Percentiles rank a stretch among this genome's conserved stretches.
These are phyloP conservation scores for Solanum bulbocastanum DNA, from an alignment of 257 asterid genomes.

Conservation along the genomic window DNA sequence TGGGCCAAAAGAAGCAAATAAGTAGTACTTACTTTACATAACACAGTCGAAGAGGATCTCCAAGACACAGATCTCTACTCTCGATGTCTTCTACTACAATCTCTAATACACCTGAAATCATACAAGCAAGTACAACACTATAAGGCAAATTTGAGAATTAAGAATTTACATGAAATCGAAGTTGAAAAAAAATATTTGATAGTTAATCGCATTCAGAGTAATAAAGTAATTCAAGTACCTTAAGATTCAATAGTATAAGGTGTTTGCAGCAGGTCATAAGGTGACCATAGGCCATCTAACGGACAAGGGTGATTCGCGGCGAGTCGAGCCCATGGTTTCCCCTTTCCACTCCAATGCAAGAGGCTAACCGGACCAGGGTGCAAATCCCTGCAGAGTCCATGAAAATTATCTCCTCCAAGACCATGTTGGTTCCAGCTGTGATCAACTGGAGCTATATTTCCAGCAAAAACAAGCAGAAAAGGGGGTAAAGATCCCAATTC, in stretches of 20 bases:
- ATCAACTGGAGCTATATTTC: conserved; percentile 79
- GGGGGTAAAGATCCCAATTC: conserved; percentile 94
- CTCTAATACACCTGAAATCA: not conserved
- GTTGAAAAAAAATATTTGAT: not conserved
- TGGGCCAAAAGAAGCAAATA: not conserved
- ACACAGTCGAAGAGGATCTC: conserved; percentile 55
- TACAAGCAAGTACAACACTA: not conserved
- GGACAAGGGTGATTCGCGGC: conserved; percentile 75
- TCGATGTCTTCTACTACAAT: conserved; percentile 18
- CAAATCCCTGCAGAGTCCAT: conserved; percentile 72
- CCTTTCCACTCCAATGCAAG: conserved; percentile 97
- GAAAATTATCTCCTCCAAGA: conserved; percentile 84
- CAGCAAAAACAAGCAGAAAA: conserved; percentile 77
- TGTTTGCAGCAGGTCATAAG: conserved; percentile 64
- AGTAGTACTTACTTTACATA: not conserved
- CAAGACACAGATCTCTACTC: conserved; percentile 53
- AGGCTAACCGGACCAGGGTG: conserved; percentile 94
- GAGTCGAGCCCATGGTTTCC: conserved; percentile 86
- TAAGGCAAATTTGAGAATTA: not conserved
- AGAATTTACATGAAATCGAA: not conserved
- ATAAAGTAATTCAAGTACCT: conserved; percentile 10
- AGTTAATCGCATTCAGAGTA: not conserved
- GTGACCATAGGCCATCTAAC: conserved; percentile 84
- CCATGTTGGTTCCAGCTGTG: conserved; percentile 99
- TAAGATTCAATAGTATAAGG: conserved; percentile 54